Evolutionary conservation across 169 alveolate species (phyloP).

Genomic region (Blepharisma undulans): DNA sequence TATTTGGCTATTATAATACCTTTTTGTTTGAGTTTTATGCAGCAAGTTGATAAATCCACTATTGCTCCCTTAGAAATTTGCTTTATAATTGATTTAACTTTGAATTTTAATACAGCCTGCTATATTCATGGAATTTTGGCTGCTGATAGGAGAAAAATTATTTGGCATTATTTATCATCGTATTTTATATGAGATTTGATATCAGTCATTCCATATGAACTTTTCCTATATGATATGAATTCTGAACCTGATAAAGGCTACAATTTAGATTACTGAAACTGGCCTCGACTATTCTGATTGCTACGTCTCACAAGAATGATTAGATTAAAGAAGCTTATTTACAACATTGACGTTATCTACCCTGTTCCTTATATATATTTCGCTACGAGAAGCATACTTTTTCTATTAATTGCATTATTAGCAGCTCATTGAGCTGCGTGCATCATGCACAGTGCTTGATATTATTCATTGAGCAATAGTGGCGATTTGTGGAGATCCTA

Average conservation of each 20-base stretch:
- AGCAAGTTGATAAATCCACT: background rate
- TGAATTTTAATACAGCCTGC: background rate
- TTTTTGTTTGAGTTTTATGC: background rate
- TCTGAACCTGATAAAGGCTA: background rate
- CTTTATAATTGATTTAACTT: background rate
- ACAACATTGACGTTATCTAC: background rate
- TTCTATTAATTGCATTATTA: background rate
- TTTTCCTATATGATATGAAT: background rate
- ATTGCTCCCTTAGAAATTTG: background rate
- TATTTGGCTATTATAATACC: background rate
- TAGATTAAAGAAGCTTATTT: background rate
- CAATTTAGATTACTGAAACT: background rate
- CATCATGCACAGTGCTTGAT: background rate
- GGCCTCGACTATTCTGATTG: background rate
- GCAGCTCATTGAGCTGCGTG: constrained; percentile 14
- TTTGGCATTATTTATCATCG: background rate
- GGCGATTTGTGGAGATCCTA: background rate
- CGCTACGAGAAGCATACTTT: background rate
- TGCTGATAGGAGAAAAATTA: background rate
- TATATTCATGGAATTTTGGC: background rate
- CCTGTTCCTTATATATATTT: background rate
- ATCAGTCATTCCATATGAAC: background rate
- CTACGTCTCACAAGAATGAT: background rate
- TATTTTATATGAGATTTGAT: background rate
- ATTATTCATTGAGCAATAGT: background rate